These are phyloP conservation scores for Malbranchea cinnamomea DNA, from an alignment of 2,329 filamentous ascomycete species.

Conservation along the genomic window DNA sequence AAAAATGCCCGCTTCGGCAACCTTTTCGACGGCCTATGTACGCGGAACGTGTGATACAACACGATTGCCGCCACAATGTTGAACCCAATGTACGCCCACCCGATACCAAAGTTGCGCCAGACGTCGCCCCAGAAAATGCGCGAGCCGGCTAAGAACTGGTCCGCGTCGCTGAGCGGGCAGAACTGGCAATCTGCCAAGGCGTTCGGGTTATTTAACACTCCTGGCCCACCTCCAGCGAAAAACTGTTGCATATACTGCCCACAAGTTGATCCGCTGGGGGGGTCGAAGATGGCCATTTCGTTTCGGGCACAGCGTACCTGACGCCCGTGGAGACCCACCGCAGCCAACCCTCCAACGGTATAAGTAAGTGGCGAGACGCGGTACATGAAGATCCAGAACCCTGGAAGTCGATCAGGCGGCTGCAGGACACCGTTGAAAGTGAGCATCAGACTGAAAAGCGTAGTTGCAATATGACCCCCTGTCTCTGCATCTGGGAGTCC, in stretches of 20 bases:
- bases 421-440: conserved; percentile 63
- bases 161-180: conserved; percentile 21
- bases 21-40: conserved; percentile 10
- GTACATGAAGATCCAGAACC: conserved; percentile 80
- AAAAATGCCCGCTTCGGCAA: conserved; percentile 7
- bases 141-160: conserved; percentile 30
- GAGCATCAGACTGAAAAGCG: conserved; percentile 57
- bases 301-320: conserved; percentile 50
- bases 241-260: conserved; percentile 41
- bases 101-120: conserved; percentile 55
- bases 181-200: conserved; percentile 40
- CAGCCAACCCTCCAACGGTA: conserved; percentile 56
- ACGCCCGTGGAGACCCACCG: conserved; percentile 53
- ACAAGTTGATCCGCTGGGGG: conserved; percentile 45
- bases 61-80: conserved; percentile 42
- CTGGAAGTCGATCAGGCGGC: conserved; percentile 44
- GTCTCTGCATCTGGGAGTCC: conserved; percentile 61
- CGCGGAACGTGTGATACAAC: conserved; percentile 37
- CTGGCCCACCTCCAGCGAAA: conserved; percentile 32
- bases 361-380: conserved; percentile 72
- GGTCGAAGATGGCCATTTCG: conserved; percentile 54
- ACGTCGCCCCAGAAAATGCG: conserved; percentile 41
- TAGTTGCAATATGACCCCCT: conserved; percentile 59
- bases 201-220: conserved; percentile 37
- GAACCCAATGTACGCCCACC: conserved; percentile 45